A percentile compares a stretch with the other conserved stretches of the same genome.
Evolutionary conservation across 106 monocot genomes (phyloP).

Genomic region (Posidonia australis): DNA sequence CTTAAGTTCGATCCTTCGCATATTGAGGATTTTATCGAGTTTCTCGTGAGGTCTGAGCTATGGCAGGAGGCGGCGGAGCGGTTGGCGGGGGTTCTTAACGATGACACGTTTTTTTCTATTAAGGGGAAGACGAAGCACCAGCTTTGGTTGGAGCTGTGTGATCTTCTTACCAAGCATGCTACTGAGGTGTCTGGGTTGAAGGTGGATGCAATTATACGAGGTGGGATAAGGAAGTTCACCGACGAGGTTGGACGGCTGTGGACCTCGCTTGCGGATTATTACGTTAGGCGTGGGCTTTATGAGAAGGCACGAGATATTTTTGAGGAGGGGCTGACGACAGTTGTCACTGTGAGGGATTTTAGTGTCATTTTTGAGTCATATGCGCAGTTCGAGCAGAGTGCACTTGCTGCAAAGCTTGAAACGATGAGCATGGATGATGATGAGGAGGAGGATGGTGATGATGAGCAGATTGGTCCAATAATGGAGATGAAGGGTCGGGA

Average conservation of each 20-base stretch:
- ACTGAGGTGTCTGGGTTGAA: conserved; percentile 82
- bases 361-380: conserved; percentile 84
- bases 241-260: conserved; percentile 83
- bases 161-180: conserved; percentile 74
- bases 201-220: conserved; percentile 86
- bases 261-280: conserved; percentile 92
- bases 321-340: conserved; percentile 80
- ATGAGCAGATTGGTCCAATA: conserved; percentile 17
- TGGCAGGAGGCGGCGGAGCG: conserved; percentile 97
- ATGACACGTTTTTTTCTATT: conserved; percentile 65
- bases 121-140: conserved; percentile 84
- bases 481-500: conserved; percentile 12
- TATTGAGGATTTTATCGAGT: conserved; percentile 92
- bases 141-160: conserved; percentile 87
- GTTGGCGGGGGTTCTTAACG: conserved; percentile 65
- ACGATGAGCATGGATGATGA: conserved; percentile 31
- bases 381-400: conserved; percentile 85
- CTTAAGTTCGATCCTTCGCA: conserved; percentile 82
- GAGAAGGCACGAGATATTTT: conserved; percentile 87
- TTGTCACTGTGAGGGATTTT: conserved; percentile 81
- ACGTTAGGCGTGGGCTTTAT: conserved; percentile 69
- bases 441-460: conserved; percentile 22
- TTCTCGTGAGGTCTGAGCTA: conserved; percentile 47
- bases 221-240: conserved; percentile 74
- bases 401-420: conserved; percentile 77